Base-by-base conservation (phyloP, 2,329 filamentous ascomycete species). In the Cordyceps pruinosa region DNA sequence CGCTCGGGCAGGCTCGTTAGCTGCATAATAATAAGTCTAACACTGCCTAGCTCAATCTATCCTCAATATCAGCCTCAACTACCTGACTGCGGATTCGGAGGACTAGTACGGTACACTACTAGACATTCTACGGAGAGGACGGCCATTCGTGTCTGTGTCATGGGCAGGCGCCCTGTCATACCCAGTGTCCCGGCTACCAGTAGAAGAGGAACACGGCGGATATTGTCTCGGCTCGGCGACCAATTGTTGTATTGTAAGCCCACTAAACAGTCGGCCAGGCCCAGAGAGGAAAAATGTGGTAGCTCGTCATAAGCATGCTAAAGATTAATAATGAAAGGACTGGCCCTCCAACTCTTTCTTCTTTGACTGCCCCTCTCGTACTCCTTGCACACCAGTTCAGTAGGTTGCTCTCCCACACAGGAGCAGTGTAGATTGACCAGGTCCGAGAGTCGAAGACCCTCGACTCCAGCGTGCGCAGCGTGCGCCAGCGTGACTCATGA, bases 221-320 rank as follows among this genome's bases (percentile, higher is more conserved):
- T 37, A 17, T 32, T 49, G 46, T 49, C 46, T 49, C 46, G 46
- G 30, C 19, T 52, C 35, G 49, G 17, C 10, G n/a, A 10, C 49
- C 19, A 30, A 35, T 17, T 5, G 12, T 39, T 12, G 35, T 17
- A 26, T 17, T 30, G 10, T 23, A 23, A 51, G 49, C 49, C 49
- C 49, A 52, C 49, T 52, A 23, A 41, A 52, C n/a, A 5, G n/a
- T 23, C 49, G 49, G 49, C 49, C 10, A 52, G 25, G 10, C 49
- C 49, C 4, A 42, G 25, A 32, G 10, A 42, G 37, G 26, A 23
- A 42, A 51, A 42, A 42, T 12, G 37, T 23, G 9, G 19, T 26
- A 39, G 23, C 32, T 47, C 17, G 23, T 28, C 21, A 39, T 39
- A 49, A 34, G 21, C 15, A 25, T 21, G 21, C 47, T n/a, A n/a